Evolutionary conservation across 2,329 filamentous ascomycete species (phyloP).

Genomic region (Aspergillus viridinutans): DNA sequence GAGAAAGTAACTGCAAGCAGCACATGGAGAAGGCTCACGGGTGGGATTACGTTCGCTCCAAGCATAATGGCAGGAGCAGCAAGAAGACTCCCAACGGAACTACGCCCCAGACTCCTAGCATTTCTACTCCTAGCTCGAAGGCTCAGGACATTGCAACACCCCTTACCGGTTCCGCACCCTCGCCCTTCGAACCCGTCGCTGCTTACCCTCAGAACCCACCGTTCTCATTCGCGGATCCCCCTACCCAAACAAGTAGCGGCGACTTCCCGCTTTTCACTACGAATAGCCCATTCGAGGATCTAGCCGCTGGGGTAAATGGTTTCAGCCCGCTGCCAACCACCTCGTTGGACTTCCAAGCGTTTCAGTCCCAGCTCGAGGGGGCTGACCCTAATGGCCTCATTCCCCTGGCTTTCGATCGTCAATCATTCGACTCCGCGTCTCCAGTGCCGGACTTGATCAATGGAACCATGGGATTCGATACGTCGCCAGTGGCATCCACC

Average conservation of each 20-base stretch:
- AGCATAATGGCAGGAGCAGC: slow-evolving; percentile 74
- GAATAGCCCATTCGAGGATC: slow-evolving; percentile 11
- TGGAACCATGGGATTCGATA: slow-evolving; percentile 16
- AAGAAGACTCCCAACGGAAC: slow-evolving; percentile 42
- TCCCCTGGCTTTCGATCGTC: slow-evolving; percentile 22
- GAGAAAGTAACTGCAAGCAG: slow-evolving; percentile 95
- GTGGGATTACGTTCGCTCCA: slow-evolving; percentile 86
- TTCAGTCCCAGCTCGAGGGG: slow-evolving; percentile 18
- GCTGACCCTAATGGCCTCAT: slow-evolving; percentile 20
- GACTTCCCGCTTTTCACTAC: slow-evolving; percentile 27
- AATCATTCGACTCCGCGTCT: slow-evolving; percentile 22
- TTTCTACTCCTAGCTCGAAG: slow-evolving; percentile 59
- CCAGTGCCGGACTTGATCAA: slow-evolving; percentile 18
- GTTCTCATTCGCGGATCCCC: slow-evolving; percentile 28
- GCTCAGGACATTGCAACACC: slow-evolving; percentile 53
- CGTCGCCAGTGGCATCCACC: slow-evolving; percentile 19
- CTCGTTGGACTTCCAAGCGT: slow-evolving; percentile 23
- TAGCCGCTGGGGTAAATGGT: slow-evolving; percentile 16
- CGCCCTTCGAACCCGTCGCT: slow-evolving; percentile 18
- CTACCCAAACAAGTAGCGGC: slow-evolving; percentile 13
- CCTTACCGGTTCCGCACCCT: slow-evolving; percentile 25
- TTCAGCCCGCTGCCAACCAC: slow-evolving; percentile 13
- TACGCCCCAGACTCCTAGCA: slow-evolving; percentile 57
- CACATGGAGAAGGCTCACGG: slow-evolving; percentile 97
- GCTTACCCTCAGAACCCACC: slow-evolving; percentile 14